These are phyloP conservation scores for Crithidia mellificae DNA, from an alignment of 208 protist species.

Conservation along the genomic window DNA sequence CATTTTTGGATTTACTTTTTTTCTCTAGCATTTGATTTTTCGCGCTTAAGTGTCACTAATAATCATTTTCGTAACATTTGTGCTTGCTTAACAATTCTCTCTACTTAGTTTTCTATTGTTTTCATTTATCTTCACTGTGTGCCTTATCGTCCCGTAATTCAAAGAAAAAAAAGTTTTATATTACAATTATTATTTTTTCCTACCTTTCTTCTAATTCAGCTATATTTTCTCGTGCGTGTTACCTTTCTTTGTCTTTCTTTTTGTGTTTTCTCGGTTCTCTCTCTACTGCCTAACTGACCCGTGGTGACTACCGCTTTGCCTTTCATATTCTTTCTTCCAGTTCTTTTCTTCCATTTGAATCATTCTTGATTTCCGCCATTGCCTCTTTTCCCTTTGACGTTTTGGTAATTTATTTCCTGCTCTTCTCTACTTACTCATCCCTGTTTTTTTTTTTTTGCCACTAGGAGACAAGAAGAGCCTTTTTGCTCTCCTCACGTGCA, in stretches of 20 bases:
- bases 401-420: neutral
- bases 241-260: neutral
- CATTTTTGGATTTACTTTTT: neutral
- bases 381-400: neutral
- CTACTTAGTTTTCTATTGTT: conserved; percentile 24
- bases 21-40: neutral
- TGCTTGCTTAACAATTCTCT: neutral
- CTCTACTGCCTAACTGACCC: neutral
- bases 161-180: no score
- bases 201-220: neutral
- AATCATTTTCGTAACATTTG: neutral
- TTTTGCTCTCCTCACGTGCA: neutral
- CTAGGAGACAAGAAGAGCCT: neutral
- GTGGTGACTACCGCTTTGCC: neutral
- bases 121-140: conserved; percentile 12
- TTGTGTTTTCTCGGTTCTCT: neutral
- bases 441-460: neutral
- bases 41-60: conserved; percentile 3
- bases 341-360: neutral
- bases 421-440: neutral
- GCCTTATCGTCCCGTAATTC: neutral
- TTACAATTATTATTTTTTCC: no score
- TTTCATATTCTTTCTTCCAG: neutral
- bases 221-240: neutral
- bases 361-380: no score